Percentiles rank a stretch among this genome's conserved stretches.
phyloP scores from a whole-genome alignment of 1,284 basidiomycete species.

The Puccinia horiana region DNA sequence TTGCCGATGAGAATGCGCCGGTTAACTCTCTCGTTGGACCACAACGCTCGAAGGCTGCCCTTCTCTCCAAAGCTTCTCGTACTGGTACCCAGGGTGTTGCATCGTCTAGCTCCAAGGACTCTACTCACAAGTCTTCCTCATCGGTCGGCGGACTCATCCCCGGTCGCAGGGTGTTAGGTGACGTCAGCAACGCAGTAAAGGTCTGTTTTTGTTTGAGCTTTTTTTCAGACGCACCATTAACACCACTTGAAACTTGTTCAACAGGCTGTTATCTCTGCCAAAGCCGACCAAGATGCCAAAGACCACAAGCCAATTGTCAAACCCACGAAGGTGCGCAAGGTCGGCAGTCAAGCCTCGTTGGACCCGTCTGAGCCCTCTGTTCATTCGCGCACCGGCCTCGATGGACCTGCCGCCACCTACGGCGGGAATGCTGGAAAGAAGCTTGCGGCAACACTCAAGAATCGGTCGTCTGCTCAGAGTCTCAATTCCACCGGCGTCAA shows the following conservation, averaged over 20 bases:
- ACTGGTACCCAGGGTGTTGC: neutral
- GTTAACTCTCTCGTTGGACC: constrained; percentile 34
- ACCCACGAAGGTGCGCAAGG: constrained; percentile 8
- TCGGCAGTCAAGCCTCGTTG: constrained; percentile 29
- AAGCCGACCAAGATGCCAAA: constrained; percentile 20
- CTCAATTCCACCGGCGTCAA: constrained; percentile 11
- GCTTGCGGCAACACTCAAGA: constrained; percentile 12
- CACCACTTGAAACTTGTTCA: neutral
- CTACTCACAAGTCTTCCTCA: constrained; percentile 18
- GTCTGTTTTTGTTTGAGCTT: constrained; percentile 25
- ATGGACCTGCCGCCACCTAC: constrained; percentile 44
- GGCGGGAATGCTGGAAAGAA: constrained; percentile 50
- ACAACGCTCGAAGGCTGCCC: constrained; percentile 33
- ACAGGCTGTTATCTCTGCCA: constrained; percentile 9
- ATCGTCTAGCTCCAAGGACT: constrained; percentile 24
- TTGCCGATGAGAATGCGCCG: constrained; percentile 43
- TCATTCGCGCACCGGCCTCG: neutral
- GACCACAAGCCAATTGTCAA: constrained; percentile 34
- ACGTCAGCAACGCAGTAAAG: constrained; percentile 53
- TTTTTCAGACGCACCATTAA: neutral
- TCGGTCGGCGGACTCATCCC: neutral
- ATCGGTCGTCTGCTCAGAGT: constrained; percentile 15
- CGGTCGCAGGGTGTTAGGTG: constrained; percentile 51
- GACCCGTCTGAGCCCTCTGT: constrained; percentile 19
- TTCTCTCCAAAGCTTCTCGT: constrained; percentile 6